These are phyloP conservation scores for Stentor coeruleus DNA, from an alignment of 73 alveolate species.

Conservation along the genomic window DNA sequence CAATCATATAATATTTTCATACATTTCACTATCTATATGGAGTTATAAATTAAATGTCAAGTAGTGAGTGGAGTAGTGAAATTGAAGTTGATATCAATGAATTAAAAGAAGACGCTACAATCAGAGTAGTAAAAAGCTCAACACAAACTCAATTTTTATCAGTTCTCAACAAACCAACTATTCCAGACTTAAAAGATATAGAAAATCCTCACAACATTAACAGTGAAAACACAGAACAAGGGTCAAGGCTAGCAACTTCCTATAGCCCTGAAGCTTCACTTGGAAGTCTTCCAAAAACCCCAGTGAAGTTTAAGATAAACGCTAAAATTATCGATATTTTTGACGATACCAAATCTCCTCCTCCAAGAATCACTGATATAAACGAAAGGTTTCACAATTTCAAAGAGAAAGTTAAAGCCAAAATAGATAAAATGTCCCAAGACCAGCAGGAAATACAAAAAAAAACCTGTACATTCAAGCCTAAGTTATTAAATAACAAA, in stretches of 20 bases:
- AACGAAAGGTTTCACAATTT: conserved; percentile 5
- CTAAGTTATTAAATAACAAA: neutral
- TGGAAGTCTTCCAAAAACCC: neutral
- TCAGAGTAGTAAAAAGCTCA: neutral
- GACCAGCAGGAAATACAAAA: neutral
- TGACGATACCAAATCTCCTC: neutral
- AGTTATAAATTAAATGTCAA: neutral
- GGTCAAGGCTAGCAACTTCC: neutral
- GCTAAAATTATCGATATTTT: neutral
- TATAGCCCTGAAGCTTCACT: too few species aligned
- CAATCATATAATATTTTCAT: too few species aligned
- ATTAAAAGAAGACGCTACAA: neutral
- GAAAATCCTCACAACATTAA: neutral
- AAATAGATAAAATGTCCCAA: conserved; percentile 9
- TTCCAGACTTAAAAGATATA: too few species aligned
- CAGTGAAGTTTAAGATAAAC: neutral
- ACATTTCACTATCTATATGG: too few species aligned
- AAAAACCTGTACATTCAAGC: conserved; percentile 25
- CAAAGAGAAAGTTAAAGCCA: conserved; percentile 13
- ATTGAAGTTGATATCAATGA: neutral
- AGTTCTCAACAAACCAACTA: neutral
- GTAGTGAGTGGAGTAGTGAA: neutral
- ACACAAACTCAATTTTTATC: neutral
- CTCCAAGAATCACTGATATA: neutral
- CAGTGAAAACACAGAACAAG: neutral